phyloP scores from a whole-genome alignment of 2,329 filamentous ascomycete species.

The Talaromyces amestolkiae region DNA sequence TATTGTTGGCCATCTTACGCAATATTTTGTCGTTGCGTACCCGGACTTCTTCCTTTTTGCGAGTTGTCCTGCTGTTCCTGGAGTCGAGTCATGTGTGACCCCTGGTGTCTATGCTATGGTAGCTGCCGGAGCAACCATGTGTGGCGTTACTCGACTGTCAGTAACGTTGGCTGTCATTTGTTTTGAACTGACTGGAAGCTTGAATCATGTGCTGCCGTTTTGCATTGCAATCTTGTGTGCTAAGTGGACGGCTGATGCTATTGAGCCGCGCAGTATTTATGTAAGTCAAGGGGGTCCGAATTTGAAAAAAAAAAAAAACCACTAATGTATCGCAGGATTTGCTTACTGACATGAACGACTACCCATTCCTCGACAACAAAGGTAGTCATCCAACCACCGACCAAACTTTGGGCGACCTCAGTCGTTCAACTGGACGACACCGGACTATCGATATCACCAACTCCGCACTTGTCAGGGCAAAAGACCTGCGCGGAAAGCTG shows the following conservation, averaged over 20 bases:
- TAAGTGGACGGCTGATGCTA: conserved; percentile 97
- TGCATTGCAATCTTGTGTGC: conserved; percentile 86
- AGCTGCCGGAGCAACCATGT: conserved; percentile 95
- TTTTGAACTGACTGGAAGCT: conserved; percentile 90
- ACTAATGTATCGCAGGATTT: conserved; percentile 61
- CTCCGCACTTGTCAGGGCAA: conserved; percentile 75
- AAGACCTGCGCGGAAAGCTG: conserved; percentile 73
- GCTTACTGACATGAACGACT: conserved; percentile 93
- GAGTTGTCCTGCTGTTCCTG: conserved; percentile 64
- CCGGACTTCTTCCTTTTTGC: conserved; percentile 72
- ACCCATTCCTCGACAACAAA: conserved; percentile 97
- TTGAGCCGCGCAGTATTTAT: conserved; percentile 93
- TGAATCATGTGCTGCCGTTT: conserved; percentile 94
- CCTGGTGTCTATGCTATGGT: conserved; percentile 96
- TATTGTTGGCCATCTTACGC: conserved; percentile 79
- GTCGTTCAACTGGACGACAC: conserved; percentile 69
- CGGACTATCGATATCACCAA: conserved; percentile 84
- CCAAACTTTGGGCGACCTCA: conserved; percentile 81
- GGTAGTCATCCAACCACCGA: conserved; percentile 81
- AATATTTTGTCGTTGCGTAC: conserved; percentile 73
- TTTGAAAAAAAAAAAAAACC: too few relatives aligned
- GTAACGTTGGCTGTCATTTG: conserved; percentile 93
- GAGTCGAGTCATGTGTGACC: conserved; percentile 80
- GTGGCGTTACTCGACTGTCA: conserved; percentile 87
- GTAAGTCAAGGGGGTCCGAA: conserved; percentile 45